phyloP scores from a whole-genome alignment of 2,329 filamentous ascomycete genomes.

The Pestalotiopsis sp. region DNA sequence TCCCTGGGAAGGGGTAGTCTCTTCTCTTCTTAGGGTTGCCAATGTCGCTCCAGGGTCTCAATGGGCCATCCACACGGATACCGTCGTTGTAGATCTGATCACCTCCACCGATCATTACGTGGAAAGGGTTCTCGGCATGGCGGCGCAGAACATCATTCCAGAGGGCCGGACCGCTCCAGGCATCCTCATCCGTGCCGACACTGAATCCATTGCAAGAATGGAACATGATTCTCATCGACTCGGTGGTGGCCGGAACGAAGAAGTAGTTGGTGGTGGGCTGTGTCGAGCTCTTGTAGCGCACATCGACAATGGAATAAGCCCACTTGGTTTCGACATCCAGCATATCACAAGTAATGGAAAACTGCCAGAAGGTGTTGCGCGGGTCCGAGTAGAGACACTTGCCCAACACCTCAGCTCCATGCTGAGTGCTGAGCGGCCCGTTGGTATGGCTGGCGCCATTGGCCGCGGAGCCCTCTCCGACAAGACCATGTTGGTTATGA shows the following conservation, averaged over 20 bases:
- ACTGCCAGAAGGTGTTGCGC: conserved; percentile 88
- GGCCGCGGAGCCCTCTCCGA: conserved; percentile 30
- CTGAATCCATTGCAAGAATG: conserved; percentile 98
- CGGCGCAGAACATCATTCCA: conserved; percentile 92
- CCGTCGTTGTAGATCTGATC: conserved; percentile 98
- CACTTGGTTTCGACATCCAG: conserved; percentile 71
- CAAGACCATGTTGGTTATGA: conserved; percentile 23
- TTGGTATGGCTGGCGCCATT: conserved; percentile 32
- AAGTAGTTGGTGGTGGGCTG: conserved; percentile 70
- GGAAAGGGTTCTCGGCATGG: conserved; percentile 81
- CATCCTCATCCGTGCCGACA: conserved; percentile 69
- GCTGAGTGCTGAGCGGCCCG: conserved; percentile 45
- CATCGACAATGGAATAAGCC: conserved; percentile 73
- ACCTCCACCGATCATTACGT: conserved; percentile 93
- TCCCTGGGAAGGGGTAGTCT: conserved; percentile 74
- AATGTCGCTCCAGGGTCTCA: conserved; percentile 82
- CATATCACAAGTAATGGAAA: conserved; percentile 80
- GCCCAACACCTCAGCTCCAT: conserved; percentile 48
- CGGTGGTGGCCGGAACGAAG: conserved; percentile 78
- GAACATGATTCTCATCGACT: conserved; percentile 98
- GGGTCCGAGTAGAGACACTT: conserved; percentile 66
- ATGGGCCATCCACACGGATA: conserved; percentile 80
- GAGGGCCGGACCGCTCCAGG: conserved; percentile 86
- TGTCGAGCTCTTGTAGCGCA: conserved; percentile 61
- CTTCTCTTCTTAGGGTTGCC: conserved; percentile 82